These are phyloP conservation scores for Myxozyma monticola DNA, from an alignment of 805 yeast genomes.

Conservation along the genomic window DNA sequence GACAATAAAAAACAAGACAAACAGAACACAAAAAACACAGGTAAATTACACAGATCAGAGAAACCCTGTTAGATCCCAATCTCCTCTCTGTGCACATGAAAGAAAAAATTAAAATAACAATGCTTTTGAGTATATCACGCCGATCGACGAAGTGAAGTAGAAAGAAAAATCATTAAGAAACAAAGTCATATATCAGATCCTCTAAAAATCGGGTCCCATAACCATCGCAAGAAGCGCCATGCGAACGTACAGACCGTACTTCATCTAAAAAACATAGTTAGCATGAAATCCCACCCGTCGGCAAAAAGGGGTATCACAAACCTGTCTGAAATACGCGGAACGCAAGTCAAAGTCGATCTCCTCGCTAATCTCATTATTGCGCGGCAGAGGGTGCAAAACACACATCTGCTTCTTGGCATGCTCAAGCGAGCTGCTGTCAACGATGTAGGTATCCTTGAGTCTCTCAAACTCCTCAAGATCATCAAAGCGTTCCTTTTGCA, in stretches of 20 bases:
- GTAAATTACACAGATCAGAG: too few relatives aligned
- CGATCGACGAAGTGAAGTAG: too few relatives aligned
- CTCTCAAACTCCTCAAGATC: conserved; percentile 75
- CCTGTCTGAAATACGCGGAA: conserved; percentile 98
- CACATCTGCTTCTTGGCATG: conserved; percentile 98
- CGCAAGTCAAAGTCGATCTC: conserved; percentile 99
- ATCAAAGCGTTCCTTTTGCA: conserved; percentile 93
- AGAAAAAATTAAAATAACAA: too few relatives aligned
- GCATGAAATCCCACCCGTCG: background rate
- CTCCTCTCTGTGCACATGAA: too few relatives aligned
- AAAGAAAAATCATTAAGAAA: background rate
- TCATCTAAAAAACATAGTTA: conserved; percentile 54
- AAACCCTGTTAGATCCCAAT: too few relatives aligned
- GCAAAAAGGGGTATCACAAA: conserved; percentile 7
- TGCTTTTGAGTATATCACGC: too few relatives aligned
- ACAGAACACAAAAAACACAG: background rate
- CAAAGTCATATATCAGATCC: background rate
- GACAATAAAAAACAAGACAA: too few relatives aligned
- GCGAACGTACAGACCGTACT: conserved; percentile 95
- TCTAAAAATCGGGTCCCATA: conserved; percentile 55
- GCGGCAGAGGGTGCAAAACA: conserved; percentile 98
- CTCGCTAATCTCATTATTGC: conserved; percentile 93
- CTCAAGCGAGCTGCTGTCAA: conserved; percentile 85
- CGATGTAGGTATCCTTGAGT: conserved; percentile 86
- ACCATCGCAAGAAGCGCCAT: conserved; percentile 99